phyloP scores from a whole-genome alignment of 495 filamentous ascomycete genomes.

The Pyronema omphalodes region DNA sequence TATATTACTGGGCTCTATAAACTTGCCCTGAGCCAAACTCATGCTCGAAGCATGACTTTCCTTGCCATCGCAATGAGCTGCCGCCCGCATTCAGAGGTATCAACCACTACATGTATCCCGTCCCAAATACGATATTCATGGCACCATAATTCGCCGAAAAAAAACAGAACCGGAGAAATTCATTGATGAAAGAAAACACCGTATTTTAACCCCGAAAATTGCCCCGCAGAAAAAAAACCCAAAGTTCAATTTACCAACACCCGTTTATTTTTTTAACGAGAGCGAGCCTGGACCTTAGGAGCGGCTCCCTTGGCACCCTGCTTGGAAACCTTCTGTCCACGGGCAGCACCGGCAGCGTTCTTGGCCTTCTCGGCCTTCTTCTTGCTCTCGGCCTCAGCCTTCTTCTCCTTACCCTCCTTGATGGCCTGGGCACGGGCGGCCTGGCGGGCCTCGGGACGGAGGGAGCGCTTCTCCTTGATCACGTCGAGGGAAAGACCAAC shows the following conservation, averaged over 20 bases:
- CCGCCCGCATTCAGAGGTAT: neutral
- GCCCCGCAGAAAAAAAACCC: neutral
- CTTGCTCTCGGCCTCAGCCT: slow-evolving; percentile 58
- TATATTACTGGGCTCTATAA: too few species aligned
- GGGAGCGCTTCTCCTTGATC: slow-evolving; percentile 93
- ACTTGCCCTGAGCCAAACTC: too few species aligned
- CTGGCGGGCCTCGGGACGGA: slow-evolving; percentile 83
- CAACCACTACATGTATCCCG: neutral
- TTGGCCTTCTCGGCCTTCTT: slow-evolving; percentile 99
- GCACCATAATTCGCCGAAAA: neutral
- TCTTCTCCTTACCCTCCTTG: slow-evolving; percentile 95
- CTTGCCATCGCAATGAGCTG: too few species aligned
- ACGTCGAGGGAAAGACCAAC: slow-evolving; percentile 97
- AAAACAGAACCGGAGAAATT: slow-evolving; percentile 13
- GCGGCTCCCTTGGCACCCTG: slow-evolving; percentile 86
- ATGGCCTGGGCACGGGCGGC: slow-evolving; percentile 84
- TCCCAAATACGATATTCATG: neutral
- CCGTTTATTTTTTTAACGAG: slow-evolving; percentile 45
- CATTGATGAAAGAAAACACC: slow-evolving; percentile 17
- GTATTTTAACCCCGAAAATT: slow-evolving; percentile 13
- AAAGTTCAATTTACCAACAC: slow-evolving; percentile 2
- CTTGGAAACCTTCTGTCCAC: slow-evolving; percentile 85
- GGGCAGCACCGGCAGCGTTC: slow-evolving; percentile 50
- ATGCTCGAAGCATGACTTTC: too few species aligned
- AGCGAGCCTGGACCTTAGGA: slow-evolving; percentile 68